A percentile compares a stretch with the other conserved stretches of the same genome.
phyloP scores from a whole-genome alignment of 805 yeast genomes.

The Wickerhamiella parazyma region DNA sequence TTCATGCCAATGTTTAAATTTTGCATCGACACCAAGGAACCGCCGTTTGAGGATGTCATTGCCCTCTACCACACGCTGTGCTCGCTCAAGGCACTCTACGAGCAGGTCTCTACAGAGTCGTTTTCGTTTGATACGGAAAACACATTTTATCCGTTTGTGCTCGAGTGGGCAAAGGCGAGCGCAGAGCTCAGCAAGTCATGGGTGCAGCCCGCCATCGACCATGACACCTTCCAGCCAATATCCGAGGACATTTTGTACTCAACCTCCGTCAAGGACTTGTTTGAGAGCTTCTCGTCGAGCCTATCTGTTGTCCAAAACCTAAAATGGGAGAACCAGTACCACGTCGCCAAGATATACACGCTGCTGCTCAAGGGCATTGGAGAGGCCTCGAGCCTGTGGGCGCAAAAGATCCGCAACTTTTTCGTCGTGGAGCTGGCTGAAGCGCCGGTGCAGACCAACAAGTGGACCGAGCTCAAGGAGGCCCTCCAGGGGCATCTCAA shows the following conservation, averaged over 20 bases:
- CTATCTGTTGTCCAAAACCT: constrained; percentile 43
- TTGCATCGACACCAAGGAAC: constrained; percentile 19
- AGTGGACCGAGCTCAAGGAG: constrained; percentile 15
- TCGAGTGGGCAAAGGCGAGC: constrained; percentile 32
- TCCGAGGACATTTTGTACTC: constrained; percentile 30
- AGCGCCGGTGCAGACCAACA: not conserved
- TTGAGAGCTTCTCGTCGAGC: constrained; percentile 46
- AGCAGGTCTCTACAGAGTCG: constrained; percentile 32
- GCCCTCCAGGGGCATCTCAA: constrained; percentile 19
- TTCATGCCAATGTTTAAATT: constrained; percentile 25
- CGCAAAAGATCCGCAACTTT: constrained; percentile 22
- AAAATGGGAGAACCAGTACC: constrained; percentile 53
- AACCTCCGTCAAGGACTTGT: constrained; percentile 54
- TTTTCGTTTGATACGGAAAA: constrained; percentile 46
- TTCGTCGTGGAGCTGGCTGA: constrained; percentile 14
- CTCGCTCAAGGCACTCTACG: constrained; percentile 39
- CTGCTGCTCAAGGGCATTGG: constrained; percentile 49
- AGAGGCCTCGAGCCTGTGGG: constrained; percentile 42
- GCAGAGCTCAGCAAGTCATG: constrained; percentile 34
- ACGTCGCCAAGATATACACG: constrained; percentile 50
- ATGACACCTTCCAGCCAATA: constrained; percentile 44
- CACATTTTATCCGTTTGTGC: constrained; percentile 37
- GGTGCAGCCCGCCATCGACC: constrained; percentile 40
- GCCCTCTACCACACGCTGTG: constrained; percentile 40
- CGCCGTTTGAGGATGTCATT: constrained; percentile 41